Evolutionary conservation across 2,329 filamentous ascomycete genomes (phyloP).

Genomic region (Periconia digitata): DNA sequence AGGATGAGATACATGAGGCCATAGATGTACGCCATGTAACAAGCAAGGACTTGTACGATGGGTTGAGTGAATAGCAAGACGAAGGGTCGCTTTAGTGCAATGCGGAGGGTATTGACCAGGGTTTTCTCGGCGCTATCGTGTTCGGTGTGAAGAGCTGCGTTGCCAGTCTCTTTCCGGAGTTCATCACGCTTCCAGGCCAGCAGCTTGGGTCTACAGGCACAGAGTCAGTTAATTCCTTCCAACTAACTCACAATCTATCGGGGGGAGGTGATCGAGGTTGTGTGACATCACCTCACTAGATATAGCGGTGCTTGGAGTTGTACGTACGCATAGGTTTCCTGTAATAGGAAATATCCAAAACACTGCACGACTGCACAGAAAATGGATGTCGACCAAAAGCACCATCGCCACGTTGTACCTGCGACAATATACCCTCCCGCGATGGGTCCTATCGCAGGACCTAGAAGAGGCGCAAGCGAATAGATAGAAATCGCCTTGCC

Average conservation of each 20-base stretch:
- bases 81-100: constrained; percentile 57
- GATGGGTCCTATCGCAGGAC: constrained; percentile 67
- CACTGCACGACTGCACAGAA: constrained; percentile 62
- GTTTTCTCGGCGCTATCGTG: constrained; percentile 44
- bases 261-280: no score
- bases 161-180: constrained; percentile 62
- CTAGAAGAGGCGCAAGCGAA: constrained; percentile 64
- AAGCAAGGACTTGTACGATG: constrained; percentile 59
- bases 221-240: no score
- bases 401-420: constrained; percentile 70
- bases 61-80: constrained; percentile 60
- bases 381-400: constrained; percentile 69
- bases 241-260: no score
- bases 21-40: constrained; percentile 62
- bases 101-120: constrained; percentile 28
- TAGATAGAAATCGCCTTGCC: constrained; percentile 66
- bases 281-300: no score
- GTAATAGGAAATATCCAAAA: constrained; percentile 62
- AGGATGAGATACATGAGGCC: constrained; percentile 66
- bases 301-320: no score
- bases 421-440: constrained; percentile 66
- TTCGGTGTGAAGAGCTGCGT: constrained; percentile 60
- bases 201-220: no score
- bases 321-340: constrained; percentile 68
- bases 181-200: constrained; percentile 59